Percentiles rank a stretch among this genome's conserved stretches.
Evolutionary conservation across 2,329 filamentous ascomycete genomes (phyloP).

Genomic region (Trichoderma cornu-damae): DNA sequence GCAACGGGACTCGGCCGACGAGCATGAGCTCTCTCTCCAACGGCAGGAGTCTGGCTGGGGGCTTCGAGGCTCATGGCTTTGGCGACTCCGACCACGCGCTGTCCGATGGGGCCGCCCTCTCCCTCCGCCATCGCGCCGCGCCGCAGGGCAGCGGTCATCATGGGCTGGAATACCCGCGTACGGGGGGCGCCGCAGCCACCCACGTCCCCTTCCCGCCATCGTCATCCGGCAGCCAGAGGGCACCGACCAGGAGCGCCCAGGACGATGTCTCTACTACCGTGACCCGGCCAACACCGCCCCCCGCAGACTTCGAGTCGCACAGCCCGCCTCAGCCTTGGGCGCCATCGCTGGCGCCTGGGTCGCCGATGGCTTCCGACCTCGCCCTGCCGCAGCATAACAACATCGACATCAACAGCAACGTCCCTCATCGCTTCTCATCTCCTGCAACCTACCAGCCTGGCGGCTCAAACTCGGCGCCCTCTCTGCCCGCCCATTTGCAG

Average conservation of each 20-base stretch:
- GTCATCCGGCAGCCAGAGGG: constrained; percentile 15
- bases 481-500: constrained; percentile 49
- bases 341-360: constrained; percentile 18
- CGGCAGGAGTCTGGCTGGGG: constrained; percentile 41
- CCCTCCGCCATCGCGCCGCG: constrained; percentile 30
- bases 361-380: constrained; percentile 26
- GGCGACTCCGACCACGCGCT: constrained; percentile 22
- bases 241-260: constrained; percentile 19
- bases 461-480: constrained; percentile 39
- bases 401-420: constrained; percentile 19
- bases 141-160: constrained; percentile 21
- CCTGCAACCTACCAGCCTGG: constrained; percentile 52
- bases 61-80: constrained; percentile 28
- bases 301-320: constrained; percentile 19
- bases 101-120: constrained; percentile 27
- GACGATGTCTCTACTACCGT: constrained; percentile 20
- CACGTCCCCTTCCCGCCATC: constrained; percentile 22
- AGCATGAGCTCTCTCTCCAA: constrained; percentile 58
- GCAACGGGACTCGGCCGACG: constrained; percentile 40
- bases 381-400: constrained; percentile 21
- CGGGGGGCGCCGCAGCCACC: constrained; percentile 16
- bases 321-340: constrained; percentile 13
- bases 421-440: constrained; percentile 58
- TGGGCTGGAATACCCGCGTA: constrained; percentile 17
- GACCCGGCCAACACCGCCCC: constrained; percentile 17